Percentiles rank a stretch among this genome's conserved stretches.
phyloP scores from a whole-genome alignment of 2,329 filamentous ascomycete genomes.

The Samsoniella hepiali region DNA sequence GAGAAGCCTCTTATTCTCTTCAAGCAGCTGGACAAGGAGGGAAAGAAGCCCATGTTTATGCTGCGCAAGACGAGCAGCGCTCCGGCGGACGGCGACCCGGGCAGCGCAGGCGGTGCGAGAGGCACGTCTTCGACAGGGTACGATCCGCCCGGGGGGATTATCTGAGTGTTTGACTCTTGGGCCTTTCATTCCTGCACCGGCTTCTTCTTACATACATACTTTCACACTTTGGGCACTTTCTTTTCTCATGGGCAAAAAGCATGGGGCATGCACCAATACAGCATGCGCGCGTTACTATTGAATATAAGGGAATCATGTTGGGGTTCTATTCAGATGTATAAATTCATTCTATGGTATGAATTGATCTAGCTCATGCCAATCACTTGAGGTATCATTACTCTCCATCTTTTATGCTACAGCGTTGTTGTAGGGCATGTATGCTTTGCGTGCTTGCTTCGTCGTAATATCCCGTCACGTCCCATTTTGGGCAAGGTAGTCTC shows the following conservation, averaged over 20 bases:
- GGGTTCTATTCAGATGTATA: constrained; percentile 5
- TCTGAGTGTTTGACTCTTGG: neutral
- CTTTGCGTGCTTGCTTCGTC: too few relatives aligned
- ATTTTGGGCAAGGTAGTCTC: too few relatives aligned
- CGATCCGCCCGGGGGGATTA: constrained; percentile 16
- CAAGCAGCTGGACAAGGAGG: constrained; percentile 95
- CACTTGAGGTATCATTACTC: neutral
- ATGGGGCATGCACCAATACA: neutral
- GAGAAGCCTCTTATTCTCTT: constrained; percentile 95
- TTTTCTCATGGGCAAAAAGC: neutral
- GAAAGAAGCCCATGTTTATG: constrained; percentile 99
- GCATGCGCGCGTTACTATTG: neutral
- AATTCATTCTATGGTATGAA: constrained; percentile 5
- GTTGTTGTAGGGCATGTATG: neutral
- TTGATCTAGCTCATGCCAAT: constrained; percentile 6
- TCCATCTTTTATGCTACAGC: neutral
- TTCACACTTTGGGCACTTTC: neutral
- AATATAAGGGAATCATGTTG: constrained; percentile 4
- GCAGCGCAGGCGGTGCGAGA: constrained; percentile 11
- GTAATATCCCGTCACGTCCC: too few relatives aligned
- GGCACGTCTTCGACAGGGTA: constrained; percentile 8
- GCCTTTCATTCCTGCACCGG: neutral
- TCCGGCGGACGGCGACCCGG: constrained; percentile 14
- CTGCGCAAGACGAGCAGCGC: constrained; percentile 53
- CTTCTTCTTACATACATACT: constrained; percentile 6